These are phyloP conservation scores for Pisolithus microcarpus DNA, from an alignment of 768 basidiomycete species.

Conservation along the genomic window DNA sequence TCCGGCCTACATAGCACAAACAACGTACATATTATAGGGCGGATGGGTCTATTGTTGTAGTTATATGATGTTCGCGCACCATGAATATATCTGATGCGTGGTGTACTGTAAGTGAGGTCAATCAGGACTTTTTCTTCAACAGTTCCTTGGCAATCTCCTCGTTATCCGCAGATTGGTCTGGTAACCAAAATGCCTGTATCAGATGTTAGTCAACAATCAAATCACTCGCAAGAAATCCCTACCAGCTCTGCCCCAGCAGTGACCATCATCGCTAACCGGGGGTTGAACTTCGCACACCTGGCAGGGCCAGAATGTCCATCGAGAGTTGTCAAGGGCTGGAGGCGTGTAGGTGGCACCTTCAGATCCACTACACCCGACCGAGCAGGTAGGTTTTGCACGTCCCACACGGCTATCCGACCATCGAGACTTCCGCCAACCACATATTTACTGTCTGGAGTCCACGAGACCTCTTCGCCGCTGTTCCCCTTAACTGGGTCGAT, in stretches of 20 bases:
- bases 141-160: conserved; percentile 69
- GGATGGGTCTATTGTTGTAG: not conserved
- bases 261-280: conserved; percentile 81
- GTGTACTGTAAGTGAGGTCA: not conserved
- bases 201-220: conserved; percentile 4
- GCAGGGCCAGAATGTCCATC: conserved; percentile 82
- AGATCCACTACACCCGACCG: conserved; percentile 48
- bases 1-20: conserved; percentile 1
- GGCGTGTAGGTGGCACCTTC: conserved; percentile 42
- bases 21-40: not conserved
- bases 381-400: conserved; percentile 57
- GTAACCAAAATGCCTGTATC: conserved; percentile 55
- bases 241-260: conserved; percentile 82
- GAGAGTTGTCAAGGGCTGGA: conserved; percentile 45
- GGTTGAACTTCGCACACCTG: conserved; percentile 87
- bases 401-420: conserved; percentile 85
- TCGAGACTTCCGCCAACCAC: conserved; percentile 80
- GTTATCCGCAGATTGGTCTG: conserved; percentile 57
- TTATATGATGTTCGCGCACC: not conserved
- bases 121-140: conserved; percentile 44
- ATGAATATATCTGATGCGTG: not conserved
- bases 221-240: not conserved
- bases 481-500: conserved; percentile 71
- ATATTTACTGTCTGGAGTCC: conserved; percentile 93
- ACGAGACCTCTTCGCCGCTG: conserved; percentile 89